Conservation (phyloP, 2,329 filamentous ascomycete species). For the Aspergillus sp. region DNA sequence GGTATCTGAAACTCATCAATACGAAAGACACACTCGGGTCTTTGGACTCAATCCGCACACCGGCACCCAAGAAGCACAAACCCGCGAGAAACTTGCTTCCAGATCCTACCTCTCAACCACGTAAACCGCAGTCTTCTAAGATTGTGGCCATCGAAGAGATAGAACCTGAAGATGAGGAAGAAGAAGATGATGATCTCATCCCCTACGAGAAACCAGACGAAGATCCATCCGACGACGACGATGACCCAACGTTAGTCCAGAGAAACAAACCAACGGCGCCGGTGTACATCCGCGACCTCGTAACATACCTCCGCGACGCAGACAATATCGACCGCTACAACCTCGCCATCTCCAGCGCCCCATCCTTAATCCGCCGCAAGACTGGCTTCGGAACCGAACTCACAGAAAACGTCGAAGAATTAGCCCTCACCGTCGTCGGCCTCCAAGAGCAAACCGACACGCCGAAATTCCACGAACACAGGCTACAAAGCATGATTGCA, state of each 20-base stretch:
- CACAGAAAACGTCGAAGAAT: slow-evolving; percentile 70
- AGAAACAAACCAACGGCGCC: slow-evolving; percentile 76
- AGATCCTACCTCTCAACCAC: slow-evolving; percentile 1
- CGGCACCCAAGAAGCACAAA: slow-evolving; percentile 6
- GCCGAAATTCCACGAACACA: slow-evolving; percentile 66
- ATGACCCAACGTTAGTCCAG: slow-evolving; percentile 80
- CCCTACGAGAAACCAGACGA: slow-evolving; percentile 61
- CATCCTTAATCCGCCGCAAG: slow-evolving; percentile 78
- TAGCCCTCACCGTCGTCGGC: slow-evolving; percentile 69
- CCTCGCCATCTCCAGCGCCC: slow-evolving; percentile 69
- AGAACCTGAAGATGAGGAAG: slow-evolving; percentile 44
- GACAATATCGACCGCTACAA: slow-evolving; percentile 81
- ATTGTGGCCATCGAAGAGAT: slow-evolving; percentile 58
- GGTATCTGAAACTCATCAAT: slow-evolving; percentile 63
- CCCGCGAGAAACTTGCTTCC: slow-evolving; percentile 3
- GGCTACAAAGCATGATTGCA: slow-evolving; percentile 74
- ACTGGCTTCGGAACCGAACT: slow-evolving; percentile 83
- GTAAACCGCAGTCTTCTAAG: slow-evolving; percentile 24
- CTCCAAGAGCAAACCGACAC: slow-evolving; percentile 81
- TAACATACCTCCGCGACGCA: slow-evolving; percentile 68
- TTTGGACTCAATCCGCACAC: slow-evolving; percentile 43
- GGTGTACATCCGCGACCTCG: slow-evolving; percentile 79
- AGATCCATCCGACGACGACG: slow-evolving; percentile 84
- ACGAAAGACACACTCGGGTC: slow-evolving; percentile 59
- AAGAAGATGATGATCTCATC: slow-evolving; percentile 64